Base-by-base conservation (phyloP, 2,329 filamentous ascomycete genomes). In the Penicillium griseofulvum region DNA sequence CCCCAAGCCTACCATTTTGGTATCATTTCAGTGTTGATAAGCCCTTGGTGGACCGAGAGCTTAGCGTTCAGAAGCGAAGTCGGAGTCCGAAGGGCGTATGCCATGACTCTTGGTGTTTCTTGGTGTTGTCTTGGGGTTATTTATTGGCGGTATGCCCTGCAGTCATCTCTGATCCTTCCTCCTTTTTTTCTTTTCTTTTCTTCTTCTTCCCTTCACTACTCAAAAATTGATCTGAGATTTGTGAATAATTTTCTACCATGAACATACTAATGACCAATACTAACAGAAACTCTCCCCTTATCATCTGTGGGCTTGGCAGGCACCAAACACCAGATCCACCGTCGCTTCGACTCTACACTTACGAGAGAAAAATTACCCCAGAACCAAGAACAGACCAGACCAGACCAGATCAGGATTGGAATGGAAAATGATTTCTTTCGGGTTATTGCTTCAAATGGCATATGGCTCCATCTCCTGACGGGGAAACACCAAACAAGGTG, bases 311-410 rank as follows among this genome's bases (percentile, higher is more conserved):
- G 43, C 48, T 43, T 55, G 45, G 58, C 47, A 41, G 17, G 26
- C n/a, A 44, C 17, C 47, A 19, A 52, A 45, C 29, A 51, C 37
- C 51, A 41, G 62, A 62, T 65, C 63, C 63, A 65, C 59, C 47
- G 9, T 43, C 49, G 39, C 52, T 43, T 47, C 41, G 28, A 14
- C 42, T 36, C 33, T 49, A 44, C 39, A 46, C 42, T 49, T 64
- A 65, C 63, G 63, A 64, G 63, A 65, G 58, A 62, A 43, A 55
- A 64, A 64, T 63, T 65, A 65, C 62, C 63, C 63, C 61, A 36
- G 63, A 65, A 34, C 34, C 17, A 38, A 28, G 34, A 26, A 5
- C 33, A 22, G 16, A 52, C 19, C 22, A 19, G 39, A 37, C 47
- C 38, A 49, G 14, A 26, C 33, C 34, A 49, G 17, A 26, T 26